These are phyloP conservation scores for Xylariales sp. DNA, from an alignment of 2,329 filamentous ascomycete species.

Conservation along the genomic window DNA sequence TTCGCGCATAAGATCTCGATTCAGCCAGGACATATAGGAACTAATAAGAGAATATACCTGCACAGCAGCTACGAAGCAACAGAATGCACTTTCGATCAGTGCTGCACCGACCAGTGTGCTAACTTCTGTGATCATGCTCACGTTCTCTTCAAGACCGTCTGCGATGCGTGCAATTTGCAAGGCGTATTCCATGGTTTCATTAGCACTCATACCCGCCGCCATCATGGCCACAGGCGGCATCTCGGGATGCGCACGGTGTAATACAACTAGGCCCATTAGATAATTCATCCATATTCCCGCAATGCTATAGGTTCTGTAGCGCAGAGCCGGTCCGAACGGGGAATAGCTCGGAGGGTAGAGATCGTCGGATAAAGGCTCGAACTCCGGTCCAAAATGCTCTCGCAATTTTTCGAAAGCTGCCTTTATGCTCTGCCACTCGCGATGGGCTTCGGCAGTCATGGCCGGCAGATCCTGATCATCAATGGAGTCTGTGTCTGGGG, in stretches of 20 bases:
- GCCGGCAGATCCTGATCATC: constrained; percentile 57
- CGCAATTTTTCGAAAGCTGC: constrained; percentile 66
- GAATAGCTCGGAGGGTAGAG: constrained; percentile 57
- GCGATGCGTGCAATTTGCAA: constrained; percentile 75
- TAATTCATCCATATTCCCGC: constrained; percentile 84
- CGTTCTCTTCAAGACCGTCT: constrained; percentile 62
- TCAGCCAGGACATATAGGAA: not conserved
- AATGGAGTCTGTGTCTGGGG: constrained; percentile 36
- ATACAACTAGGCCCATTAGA: constrained; percentile 77
- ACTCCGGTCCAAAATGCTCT: constrained; percentile 65
- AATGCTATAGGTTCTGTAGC: constrained; percentile 84
- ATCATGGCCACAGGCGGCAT: constrained; percentile 92
- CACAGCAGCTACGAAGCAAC: constrained; percentile 82
- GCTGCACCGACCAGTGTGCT: constrained; percentile 76
- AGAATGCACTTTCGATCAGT: constrained; percentile 76
- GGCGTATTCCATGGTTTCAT: constrained; percentile 66
- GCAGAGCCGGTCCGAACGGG: constrained; percentile 76
- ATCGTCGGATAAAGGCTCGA: constrained; percentile 69
- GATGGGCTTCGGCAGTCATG: constrained; percentile 64
- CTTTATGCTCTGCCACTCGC: constrained; percentile 75
- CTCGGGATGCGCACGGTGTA: constrained; percentile 76
- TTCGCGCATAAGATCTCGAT: constrained; percentile 1
- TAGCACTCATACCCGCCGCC: constrained; percentile 73
- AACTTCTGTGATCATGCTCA: constrained; percentile 50
- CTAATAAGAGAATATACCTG: too few relatives aligned